Base-by-base conservation (phyloP, 768 basidiomycete species). In the Tulasnella sp. region DNA sequence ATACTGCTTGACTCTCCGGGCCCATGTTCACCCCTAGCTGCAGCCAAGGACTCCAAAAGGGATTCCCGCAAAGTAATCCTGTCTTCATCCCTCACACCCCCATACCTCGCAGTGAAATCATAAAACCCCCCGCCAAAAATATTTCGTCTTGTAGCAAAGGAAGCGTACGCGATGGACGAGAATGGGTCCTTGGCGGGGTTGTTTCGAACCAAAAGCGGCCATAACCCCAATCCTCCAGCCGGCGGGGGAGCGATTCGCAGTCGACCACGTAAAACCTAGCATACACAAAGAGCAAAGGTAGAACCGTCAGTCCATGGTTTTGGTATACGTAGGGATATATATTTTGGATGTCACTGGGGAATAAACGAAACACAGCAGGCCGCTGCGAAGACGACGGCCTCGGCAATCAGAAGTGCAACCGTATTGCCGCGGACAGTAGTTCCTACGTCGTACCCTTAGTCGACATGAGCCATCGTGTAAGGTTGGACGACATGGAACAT, bases 21-120 rank as follows among this genome's bases (percentile, higher is more conserved):
- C 23, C n/a, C 25, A 41, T 52, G 14, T 36, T 17, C 21, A 17
- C 9, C 19, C 31, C 48, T 17, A 14, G 17, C 37, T 29, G 8
- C n/a, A 11, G 25, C 29, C 29, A 37, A 15, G 19, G 27, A 32
- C 36, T 77, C 75, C 60, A 80, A 76, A 71, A 91, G 76, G 58
- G 76, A 81, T 63, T 92, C 74, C 6, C 82, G 73, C 21, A 93
- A 75, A 0, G 92, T 89, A 51, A 81, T 67, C 27, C 77, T 76
- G 65, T 94, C 93, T 65, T 84, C 87, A 15, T 94, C 92, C 15
- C 85, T 74, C 36, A 91, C 77, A 0, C 87, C 84, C 19, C 88
- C 90, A 66, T 97, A 98, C 2, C 92, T 80, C 2, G 92, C 90
- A 0, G 90, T 86, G 65, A 85, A 96, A 69, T 98, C 93, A 59